These are phyloP conservation scores for Gastrodia elata DNA, from an alignment of 106 monocot genomes.

Conservation along the genomic window DNA sequence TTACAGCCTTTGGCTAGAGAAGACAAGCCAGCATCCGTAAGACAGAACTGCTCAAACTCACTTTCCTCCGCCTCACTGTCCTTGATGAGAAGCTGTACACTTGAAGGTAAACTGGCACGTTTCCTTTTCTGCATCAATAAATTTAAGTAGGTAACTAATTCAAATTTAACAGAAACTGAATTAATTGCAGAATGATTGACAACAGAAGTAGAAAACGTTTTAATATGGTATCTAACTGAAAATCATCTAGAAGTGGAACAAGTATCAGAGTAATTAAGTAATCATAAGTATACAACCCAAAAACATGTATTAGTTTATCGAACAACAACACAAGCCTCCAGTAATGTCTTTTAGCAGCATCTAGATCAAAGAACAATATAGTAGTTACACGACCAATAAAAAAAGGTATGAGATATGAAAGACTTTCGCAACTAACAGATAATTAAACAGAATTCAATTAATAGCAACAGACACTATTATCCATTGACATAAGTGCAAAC, in stretches of 20 bases:
- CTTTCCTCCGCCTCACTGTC: constrained; percentile 22
- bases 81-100: constrained; percentile 1
- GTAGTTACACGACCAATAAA: background rate
- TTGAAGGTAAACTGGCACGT: constrained; percentile 9
- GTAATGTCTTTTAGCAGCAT: background rate
- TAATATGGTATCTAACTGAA: background rate
- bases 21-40: constrained; percentile 66
- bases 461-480: background rate
- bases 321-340: background rate
- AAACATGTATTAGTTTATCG: background rate
- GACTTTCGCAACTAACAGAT: background rate
- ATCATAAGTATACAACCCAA: background rate
- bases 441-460: background rate
- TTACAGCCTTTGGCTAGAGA: constrained; percentile 52
- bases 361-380: background rate
- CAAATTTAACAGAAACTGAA: background rate
- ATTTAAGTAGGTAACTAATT: background rate
- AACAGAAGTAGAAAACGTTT: background rate
- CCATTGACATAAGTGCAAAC: background rate
- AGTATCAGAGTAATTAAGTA: background rate
- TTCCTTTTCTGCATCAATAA: constrained; percentile 45
- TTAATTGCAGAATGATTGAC: background rate
- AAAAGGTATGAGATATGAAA: background rate
- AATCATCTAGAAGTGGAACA: background rate
- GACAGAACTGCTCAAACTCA: constrained; percentile 19